phyloP scores from a whole-genome alignment of 768 basidiomycete genomes.

The Tricholoma sp. region DNA sequence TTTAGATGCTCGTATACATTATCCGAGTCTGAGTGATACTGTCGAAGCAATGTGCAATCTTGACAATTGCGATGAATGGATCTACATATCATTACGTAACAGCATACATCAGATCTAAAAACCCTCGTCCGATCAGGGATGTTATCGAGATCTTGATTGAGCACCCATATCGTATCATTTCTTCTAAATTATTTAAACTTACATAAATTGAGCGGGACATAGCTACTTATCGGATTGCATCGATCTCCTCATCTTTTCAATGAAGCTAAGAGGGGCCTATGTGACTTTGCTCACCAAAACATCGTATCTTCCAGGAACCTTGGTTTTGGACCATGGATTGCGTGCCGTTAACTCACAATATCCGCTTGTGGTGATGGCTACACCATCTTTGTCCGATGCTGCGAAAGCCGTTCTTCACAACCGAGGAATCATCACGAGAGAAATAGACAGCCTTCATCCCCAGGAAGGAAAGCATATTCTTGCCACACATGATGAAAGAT shows the following conservation, averaged over 20 bases:
- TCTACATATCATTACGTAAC: too few species aligned
- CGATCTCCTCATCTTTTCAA: conserved; percentile 9
- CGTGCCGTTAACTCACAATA: conserved; percentile 54
- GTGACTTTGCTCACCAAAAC: conserved; percentile 74
- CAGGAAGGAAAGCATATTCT: conserved; percentile 36
- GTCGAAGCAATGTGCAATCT: too few species aligned
- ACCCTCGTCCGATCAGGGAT: too few species aligned
- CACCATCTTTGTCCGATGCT: conserved; percentile 47
- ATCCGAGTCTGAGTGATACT: neutral
- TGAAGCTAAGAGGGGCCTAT: conserved; percentile 51
- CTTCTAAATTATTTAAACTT: too few species aligned
- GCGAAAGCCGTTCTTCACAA: conserved; percentile 47
- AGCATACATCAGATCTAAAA: too few species aligned
- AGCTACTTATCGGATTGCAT: too few species aligned
- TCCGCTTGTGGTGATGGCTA: conserved; percentile 77
- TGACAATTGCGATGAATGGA: too few species aligned
- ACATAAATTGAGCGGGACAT: too few species aligned
- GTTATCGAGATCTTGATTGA: too few species aligned
- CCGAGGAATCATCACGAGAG: conserved; percentile 48
- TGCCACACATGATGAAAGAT: conserved; percentile 43
- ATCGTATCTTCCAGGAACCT: conserved; percentile 59
- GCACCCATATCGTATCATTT: too few species aligned
- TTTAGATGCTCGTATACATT: neutral
- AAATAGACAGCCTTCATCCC: conserved; percentile 59
- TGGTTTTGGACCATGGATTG: conserved; percentile 57